Percentiles rank a stretch among this genome's conserved stretches.
phyloP scores from a whole-genome alignment of 768 basidiomycete genomes.

The Trametes coccinea region DNA sequence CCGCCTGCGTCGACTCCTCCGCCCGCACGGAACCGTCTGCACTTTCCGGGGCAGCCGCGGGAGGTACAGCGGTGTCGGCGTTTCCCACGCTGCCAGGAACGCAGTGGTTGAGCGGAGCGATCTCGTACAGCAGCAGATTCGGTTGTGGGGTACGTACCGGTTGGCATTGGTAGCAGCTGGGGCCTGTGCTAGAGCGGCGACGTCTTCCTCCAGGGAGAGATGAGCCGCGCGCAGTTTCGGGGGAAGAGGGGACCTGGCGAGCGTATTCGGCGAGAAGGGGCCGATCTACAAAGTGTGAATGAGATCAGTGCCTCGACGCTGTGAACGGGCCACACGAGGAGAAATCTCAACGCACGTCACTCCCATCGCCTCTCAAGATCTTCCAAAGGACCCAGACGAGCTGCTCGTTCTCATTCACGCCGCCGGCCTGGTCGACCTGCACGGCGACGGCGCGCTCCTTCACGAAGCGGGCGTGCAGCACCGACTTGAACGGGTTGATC shows the following conservation, averaged over 20 bases:
- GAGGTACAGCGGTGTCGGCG: neutral
- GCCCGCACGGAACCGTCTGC: conserved; percentile 3
- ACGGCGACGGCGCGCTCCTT: conserved; percentile 67
- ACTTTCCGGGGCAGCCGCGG: neutral
- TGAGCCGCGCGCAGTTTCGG: conserved; percentile 74
- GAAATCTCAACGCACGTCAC: conserved; percentile 55
- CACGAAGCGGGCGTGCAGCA: conserved; percentile 63
- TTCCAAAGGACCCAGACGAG: conserved; percentile 88
- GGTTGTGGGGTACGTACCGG: conserved; percentile 18
- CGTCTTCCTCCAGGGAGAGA: conserved; percentile 65
- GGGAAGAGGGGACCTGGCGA: conserved; percentile 74
- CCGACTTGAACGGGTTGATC: conserved; percentile 82
- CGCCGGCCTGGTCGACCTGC: conserved; percentile 45
- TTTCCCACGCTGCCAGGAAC: conserved; percentile 21
- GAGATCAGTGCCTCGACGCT: neutral
- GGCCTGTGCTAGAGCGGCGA: conserved; percentile 1
- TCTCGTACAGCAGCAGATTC: neutral
- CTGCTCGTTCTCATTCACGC: conserved; percentile 66
- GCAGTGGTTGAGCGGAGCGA: neutral
- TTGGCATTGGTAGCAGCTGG: conserved; percentile 4
- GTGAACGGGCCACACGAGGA: conserved; percentile 13
- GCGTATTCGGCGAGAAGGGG: conserved; percentile 73
- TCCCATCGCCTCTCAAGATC: conserved; percentile 79
- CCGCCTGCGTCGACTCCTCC: neutral
- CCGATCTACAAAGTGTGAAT: conserved; percentile 55